phyloP scores from a whole-genome alignment of 129 eudicot species.

The Kitagawia praeruptora region DNA sequence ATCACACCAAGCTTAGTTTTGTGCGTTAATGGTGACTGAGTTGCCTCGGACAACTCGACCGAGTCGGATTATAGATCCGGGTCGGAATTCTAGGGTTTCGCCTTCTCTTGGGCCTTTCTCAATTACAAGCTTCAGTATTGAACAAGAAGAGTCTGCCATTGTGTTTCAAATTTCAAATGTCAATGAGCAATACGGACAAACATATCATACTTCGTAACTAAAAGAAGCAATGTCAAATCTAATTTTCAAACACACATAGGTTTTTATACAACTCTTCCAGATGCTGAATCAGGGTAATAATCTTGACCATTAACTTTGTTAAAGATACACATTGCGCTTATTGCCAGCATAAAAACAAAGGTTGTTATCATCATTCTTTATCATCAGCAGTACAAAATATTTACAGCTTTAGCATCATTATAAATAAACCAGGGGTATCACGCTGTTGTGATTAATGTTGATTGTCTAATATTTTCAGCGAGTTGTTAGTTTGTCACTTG shows the following conservation, averaged over 20 bases:
- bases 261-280: neutral
- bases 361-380: no score
- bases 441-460: neutral
- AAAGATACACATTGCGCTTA: neutral
- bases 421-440: neutral
- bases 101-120: no score
- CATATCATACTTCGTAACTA: neutral
- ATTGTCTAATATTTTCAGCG: neutral
- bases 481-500: neutral
- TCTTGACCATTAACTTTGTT: neutral
- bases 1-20: no score
- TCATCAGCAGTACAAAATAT: neutral
- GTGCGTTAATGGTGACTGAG: no score
- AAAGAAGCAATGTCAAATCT: neutral
- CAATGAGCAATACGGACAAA: neutral
- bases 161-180: no score
- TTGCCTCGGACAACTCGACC: no score
- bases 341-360: neutral
- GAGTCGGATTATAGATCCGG: no score
- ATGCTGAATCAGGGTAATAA: neutral
- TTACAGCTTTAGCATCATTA: neutral
- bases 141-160: no score
- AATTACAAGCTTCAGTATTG: no score
- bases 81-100: no score
- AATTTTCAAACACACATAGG: neutral